These are phyloP conservation scores for Paralagenidium karlingii DNA, from an alignment of 352 stramenopile species.

Conservation along the genomic window DNA sequence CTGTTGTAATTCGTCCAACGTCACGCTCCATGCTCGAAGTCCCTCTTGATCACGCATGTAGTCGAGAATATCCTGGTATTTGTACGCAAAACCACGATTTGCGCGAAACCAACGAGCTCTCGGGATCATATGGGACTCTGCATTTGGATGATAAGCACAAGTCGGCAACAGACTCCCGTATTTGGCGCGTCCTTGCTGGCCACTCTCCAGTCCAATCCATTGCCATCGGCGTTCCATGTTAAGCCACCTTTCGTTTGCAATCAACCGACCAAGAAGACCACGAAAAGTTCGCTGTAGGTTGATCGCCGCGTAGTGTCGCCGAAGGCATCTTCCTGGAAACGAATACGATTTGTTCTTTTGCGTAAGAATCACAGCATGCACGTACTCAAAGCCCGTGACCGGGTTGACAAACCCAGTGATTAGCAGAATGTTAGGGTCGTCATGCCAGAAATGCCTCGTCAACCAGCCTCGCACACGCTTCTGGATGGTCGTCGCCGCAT, in stretches of 20 bases:
- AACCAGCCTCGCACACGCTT: constrained; percentile 45
- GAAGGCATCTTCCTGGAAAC: constrained; percentile 24
- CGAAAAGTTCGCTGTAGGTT: constrained; percentile 41
- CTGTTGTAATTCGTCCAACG: constrained; percentile 26
- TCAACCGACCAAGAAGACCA: constrained; percentile 32
- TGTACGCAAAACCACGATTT: constrained; percentile 41
- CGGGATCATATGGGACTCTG: constrained; percentile 29
- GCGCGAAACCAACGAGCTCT: constrained; percentile 20
- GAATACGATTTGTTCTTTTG: constrained; percentile 39
- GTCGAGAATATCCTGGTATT: constrained; percentile 59
- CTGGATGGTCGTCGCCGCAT: constrained; percentile 30
- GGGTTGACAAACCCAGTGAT: constrained; percentile 22
- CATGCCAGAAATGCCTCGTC: constrained; percentile 48
- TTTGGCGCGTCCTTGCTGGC: too few relatives aligned
- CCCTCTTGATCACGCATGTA: constrained; percentile 51
- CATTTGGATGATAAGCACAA: constrained; percentile 24
- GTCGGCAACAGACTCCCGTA: constrained; percentile 51
- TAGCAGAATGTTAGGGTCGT: constrained; percentile 32
- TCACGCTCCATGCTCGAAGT: constrained; percentile 40
- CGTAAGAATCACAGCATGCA: constrained; percentile 20
- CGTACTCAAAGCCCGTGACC: constrained; percentile 30
- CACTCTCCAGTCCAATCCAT: constrained; percentile 47
- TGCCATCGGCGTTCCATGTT: constrained; percentile 59
- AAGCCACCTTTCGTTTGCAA: constrained; percentile 47
- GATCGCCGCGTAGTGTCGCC: constrained; percentile 16